A percentile compares a stretch with the other conserved stretches of the same genome.
phyloP scores from a whole-genome alignment of 305 asterid species.

The Ilex paraguariensis region DNA sequence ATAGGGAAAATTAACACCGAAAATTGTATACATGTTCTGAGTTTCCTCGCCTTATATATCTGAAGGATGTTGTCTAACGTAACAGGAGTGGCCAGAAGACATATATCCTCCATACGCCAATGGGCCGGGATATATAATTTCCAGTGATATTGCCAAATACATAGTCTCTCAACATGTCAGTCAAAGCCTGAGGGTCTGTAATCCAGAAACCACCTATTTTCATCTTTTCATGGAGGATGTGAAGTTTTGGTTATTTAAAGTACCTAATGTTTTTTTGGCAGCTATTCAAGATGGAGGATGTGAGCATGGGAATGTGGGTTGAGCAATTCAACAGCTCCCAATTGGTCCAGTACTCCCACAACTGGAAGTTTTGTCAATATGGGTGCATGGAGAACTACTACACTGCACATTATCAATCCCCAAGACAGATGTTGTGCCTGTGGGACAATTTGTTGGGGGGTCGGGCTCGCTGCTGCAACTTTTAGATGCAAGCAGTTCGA shows the following conservation, averaged over 20 bases:
- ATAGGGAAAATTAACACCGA: no score
- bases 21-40: no score
- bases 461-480: constrained; percentile 76
- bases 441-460: constrained; percentile 85
- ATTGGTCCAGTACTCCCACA: constrained; percentile 65
- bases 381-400: constrained; percentile 85
- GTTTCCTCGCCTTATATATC: constrained; percentile 6
- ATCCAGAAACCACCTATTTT: constrained; percentile 3
- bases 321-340: constrained; percentile 71
- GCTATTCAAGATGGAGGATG: constrained; percentile 99
- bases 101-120: constrained; percentile 95
- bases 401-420: constrained; percentile 99
- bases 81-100: constrained; percentile 98
- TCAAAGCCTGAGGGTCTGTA: constrained; percentile 67
- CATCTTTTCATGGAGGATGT: constrained; percentile 4
- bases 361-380: constrained; percentile 88
- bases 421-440: constrained; percentile 85
- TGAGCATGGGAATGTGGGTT: constrained; percentile 99
- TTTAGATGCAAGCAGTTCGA: constrained; percentile 15
- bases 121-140: constrained; percentile 89
- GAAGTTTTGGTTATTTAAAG: constrained; percentile 4
- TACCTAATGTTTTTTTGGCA: constrained; percentile 22
- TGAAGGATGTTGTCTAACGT: constrained; percentile 3
- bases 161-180: constrained; percentile 60
- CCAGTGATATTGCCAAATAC: constrained; percentile 68